These are phyloP conservation scores for Zychaea mexicana DNA, from an alignment of 371 early-diverging fungal genomes.

Conservation along the genomic window DNA sequence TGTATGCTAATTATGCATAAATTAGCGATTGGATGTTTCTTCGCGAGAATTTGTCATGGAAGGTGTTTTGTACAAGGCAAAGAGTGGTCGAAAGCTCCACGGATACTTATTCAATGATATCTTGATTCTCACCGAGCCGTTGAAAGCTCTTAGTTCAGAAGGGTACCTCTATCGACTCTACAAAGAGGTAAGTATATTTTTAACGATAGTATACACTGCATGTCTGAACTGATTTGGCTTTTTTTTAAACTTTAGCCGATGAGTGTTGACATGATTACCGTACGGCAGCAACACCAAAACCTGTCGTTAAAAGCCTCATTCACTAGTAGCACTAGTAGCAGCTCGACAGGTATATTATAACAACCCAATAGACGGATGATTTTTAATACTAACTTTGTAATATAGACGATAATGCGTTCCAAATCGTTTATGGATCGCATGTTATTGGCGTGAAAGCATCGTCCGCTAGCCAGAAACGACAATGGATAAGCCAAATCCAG, in stretches of 20 bases:
- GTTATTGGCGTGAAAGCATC: constrained; percentile 63
- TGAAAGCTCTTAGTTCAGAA: constrained; percentile 38
- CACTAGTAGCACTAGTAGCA: constrained; percentile 8
- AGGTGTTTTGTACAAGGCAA: constrained; percentile 80
- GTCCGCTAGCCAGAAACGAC: constrained; percentile 55
- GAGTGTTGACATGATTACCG: constrained; percentile 25
- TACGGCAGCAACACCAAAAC: constrained; percentile 31
- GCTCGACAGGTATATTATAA: not conserved
- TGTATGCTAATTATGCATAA: not conserved
- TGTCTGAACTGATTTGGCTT: not conserved
- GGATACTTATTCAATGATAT: constrained; percentile 90
- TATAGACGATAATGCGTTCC: constrained; percentile 60
- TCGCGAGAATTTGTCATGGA: constrained; percentile 82
- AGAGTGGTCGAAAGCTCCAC: constrained; percentile 82
- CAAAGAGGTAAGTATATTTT: constrained; percentile 49
- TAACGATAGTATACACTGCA: no score
- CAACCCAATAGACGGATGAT: no score
- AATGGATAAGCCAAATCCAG: constrained; percentile 65
- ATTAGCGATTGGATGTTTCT: constrained; percentile 55
- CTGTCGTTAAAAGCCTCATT: constrained; percentile 38
- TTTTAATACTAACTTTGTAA: no score
- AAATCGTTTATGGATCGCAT: constrained; percentile 56
- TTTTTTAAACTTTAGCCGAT: constrained; percentile 30
- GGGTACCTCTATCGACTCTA: constrained; percentile 57
- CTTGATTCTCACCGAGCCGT: constrained; percentile 66